Evolutionary conservation across 2,329 filamentous ascomycete genomes (phyloP).

Genomic region (Xylaria sp.): DNA sequence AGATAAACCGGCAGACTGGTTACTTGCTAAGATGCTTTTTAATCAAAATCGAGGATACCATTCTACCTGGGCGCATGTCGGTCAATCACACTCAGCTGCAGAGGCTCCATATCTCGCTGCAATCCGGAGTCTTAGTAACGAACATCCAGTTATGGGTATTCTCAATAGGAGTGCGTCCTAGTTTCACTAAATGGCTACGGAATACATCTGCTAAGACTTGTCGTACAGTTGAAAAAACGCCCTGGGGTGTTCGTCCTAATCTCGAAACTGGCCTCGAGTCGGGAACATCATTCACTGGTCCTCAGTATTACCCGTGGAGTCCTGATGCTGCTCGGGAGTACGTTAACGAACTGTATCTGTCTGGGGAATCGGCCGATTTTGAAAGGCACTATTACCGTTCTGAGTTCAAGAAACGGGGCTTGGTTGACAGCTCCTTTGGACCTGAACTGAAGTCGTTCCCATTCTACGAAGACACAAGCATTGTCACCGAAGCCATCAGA

Average conservation of each 20-base stretch:
- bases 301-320: conserved; percentile 50
- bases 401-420: conserved; percentile 49
- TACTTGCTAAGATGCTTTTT: conserved; percentile 62
- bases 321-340: conserved; percentile 47
- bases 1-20: conserved; percentile 58
- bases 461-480: conserved; percentile 56
- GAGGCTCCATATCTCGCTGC: conserved; percentile 59
- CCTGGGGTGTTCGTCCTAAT: conserved; percentile 48
- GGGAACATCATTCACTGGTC: conserved; percentile 22
- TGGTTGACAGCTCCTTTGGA: conserved; percentile 53
- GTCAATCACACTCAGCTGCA: conserved; percentile 56
- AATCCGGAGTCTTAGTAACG: conserved; percentile 56
- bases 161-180: conserved; percentile 50
- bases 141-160: conserved; percentile 58
- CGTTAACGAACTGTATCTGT: conserved; percentile 27
- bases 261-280: conserved; percentile 33
- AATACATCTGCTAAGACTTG: conserved; percentile 22
- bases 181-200: neutral
- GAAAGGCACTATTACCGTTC: conserved; percentile 28
- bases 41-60: conserved; percentile 61
- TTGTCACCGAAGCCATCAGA: conserved; percentile 52
- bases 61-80: conserved; percentile 57
- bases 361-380: conserved; percentile 24
- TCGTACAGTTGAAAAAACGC: conserved; percentile 48
- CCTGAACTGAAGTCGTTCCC: conserved; percentile 56